Base-by-base conservation (phyloP, 768 basidiomycete genomes). In the Gloeopeniophorella convolvens region DNA sequence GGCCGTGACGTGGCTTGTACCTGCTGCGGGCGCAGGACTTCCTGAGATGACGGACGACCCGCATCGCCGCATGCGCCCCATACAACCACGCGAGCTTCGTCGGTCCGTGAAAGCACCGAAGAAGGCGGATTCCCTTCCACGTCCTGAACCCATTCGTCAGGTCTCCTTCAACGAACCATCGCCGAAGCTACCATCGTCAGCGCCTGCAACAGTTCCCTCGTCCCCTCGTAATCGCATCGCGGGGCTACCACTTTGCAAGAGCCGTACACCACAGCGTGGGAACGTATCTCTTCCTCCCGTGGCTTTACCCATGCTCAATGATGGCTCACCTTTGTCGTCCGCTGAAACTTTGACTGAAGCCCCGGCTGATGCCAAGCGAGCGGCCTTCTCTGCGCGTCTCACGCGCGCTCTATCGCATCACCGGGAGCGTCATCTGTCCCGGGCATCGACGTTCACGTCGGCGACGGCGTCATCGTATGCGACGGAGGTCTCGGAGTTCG, bases 131-230 rank as follows among this genome's bases (percentile, higher is more conserved):
- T 24, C 30, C 5, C n/a, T 39, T 33, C 39, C 35, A n/a, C 46
- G 28, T 18, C 50, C 50, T 35, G 43, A 27, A 9, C 15, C 45
- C 2, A 35, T 42, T 30, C 53, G 39, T 7, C 54, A 45, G 26
- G 42, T 55, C 37, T 58, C 56, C 32, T 58, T 56, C 26, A 33
- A 47, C 31, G 45, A 45, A 23, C 49, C 26, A 16, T 18, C 30
- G 2, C 27, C 34, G 13, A 42, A 2, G 33, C 45, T 10, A 5
- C 32, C 37, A 3, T n/a, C n/a, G 4, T 36, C 41, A 5, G 45
- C 41, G 4, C 46, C 51, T 12, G 34, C 15, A n/a, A 44, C 37
- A 12, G 23, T 41, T 6, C 35, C 51, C 16, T 40, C 51, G 4
- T 37, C 36, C 15, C 42, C 46, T 33, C 42, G 35, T 15, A 11